Conservation (phyloP, 495 filamentous ascomycete species). For the Echria macrotheca region DNA sequence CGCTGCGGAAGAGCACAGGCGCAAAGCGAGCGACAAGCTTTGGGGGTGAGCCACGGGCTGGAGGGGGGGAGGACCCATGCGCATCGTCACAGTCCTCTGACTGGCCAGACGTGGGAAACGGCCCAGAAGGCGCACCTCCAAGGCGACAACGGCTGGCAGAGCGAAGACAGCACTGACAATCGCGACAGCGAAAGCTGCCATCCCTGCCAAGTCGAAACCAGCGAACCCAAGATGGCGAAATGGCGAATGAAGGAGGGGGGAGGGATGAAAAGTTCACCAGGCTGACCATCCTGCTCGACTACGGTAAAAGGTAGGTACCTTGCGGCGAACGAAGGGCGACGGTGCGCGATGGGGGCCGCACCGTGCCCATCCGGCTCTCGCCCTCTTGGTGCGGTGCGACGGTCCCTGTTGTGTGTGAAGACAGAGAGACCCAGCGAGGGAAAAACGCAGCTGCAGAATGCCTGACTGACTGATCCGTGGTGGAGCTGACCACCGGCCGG, state of each 20-base stretch:
- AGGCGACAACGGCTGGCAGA: neutral
- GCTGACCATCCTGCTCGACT: no score
- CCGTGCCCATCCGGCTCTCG: neutral
- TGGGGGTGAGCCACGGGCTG: slow-evolving; percentile 18
- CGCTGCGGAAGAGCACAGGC: slow-evolving; percentile 11
- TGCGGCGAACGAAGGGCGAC: no score
- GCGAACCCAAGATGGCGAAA: no score
- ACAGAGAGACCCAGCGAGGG: neutral
- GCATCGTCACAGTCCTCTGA: slow-evolving; percentile 13
- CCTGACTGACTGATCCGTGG: slow-evolving; percentile 11
- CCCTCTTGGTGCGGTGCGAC: slow-evolving; percentile 2
- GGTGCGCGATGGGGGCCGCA: no score
- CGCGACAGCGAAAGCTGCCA: no score
- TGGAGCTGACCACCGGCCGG: slow-evolving; percentile 11
- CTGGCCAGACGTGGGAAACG: slow-evolving; percentile 10
- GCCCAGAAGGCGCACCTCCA: no score
- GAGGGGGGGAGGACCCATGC: slow-evolving; percentile 19
- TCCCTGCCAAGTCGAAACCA: no score
- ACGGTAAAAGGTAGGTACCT: no score
- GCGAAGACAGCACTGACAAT: no score
- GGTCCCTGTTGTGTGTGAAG: neutral
- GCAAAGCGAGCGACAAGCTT: slow-evolving; percentile 24
- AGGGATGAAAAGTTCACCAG: no score
- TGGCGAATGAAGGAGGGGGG: no score
- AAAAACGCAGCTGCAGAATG: slow-evolving; percentile 1